Conservation (phyloP, 768 basidiomycete species). For the Tephrocybe sp. region DNA sequence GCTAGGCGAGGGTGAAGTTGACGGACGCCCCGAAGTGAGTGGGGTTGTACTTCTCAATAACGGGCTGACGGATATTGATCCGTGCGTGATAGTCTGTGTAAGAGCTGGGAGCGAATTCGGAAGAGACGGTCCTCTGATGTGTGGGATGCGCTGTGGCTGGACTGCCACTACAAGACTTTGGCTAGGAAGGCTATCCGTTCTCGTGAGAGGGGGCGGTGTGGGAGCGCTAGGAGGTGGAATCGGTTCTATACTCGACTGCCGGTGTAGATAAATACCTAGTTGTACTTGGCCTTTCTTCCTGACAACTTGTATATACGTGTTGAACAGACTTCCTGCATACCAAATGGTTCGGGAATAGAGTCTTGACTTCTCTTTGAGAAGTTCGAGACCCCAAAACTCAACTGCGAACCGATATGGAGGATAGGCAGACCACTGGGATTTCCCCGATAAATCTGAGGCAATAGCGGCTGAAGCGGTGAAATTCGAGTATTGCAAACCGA, state of each 20-base stretch:
- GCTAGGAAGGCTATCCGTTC: conserved; percentile 5
- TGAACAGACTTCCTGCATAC: conserved; percentile 88
- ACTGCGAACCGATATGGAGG: conserved; percentile 85
- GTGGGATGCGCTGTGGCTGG: too few species aligned
- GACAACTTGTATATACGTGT: conserved; percentile 87
- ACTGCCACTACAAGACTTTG: conserved; percentile 10
- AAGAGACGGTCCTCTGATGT: conserved; percentile 32
- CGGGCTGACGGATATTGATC: conserved; percentile 48
- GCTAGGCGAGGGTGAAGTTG: conserved; percentile 24
- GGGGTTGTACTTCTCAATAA: conserved; percentile 46
- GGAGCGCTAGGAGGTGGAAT: conserved; percentile 47
- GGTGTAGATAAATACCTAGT: conserved; percentile 86
- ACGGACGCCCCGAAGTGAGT: conserved; percentile 16
- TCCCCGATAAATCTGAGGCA: conserved; percentile 42
- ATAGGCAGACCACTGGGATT: conserved; percentile 62
- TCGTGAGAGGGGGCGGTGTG: too few species aligned
- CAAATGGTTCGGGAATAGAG: conserved; percentile 85
- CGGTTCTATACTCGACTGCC: conserved; percentile 80
- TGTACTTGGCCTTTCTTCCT: conserved; percentile 76
- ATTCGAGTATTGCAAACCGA: conserved; percentile 55
- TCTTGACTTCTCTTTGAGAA: conserved; percentile 81
- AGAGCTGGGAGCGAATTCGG: conserved; percentile 26
- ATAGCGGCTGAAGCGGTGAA: conserved; percentile 42
- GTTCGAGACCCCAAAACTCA: conserved; percentile 87
- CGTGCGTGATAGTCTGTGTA: conserved; percentile 34